These are phyloP conservation scores for Phytophthora tentaculata DNA, from an alignment of 352 stramenopile species.

Conservation along the genomic window DNA sequence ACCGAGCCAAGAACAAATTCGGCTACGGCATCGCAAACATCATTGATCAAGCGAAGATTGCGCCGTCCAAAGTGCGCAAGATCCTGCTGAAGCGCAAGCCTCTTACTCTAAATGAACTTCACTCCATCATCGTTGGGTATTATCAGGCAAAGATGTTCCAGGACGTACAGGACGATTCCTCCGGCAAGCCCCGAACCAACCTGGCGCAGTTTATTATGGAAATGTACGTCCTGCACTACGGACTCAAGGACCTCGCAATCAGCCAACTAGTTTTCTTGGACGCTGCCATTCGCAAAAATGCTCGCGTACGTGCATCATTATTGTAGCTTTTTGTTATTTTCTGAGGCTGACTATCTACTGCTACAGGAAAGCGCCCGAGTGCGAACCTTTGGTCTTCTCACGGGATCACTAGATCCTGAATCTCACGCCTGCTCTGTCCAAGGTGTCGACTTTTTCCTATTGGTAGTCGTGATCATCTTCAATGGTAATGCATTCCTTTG, in stretches of 20 bases:
- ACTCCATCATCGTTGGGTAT: slow-evolving; percentile 76
- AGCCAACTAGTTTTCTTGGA: slow-evolving; percentile 84
- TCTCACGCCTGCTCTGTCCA: slow-evolving; percentile 78
- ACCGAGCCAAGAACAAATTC: slow-evolving; percentile 65
- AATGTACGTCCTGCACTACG: slow-evolving; percentile 85
- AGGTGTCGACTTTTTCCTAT: slow-evolving; percentile 78
- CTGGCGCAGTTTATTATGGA: slow-evolving; percentile 85
- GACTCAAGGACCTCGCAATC: slow-evolving; percentile 79
- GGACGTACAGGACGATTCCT: slow-evolving; percentile 73
- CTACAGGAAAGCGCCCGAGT: slow-evolving; percentile 69
- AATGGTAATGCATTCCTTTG: slow-evolving; percentile 52
- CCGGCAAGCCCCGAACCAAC: slow-evolving; percentile 57
- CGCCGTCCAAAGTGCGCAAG: slow-evolving; percentile 73
- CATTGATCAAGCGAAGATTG: slow-evolving; percentile 78
- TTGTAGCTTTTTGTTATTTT: background rate
- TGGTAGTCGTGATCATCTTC: slow-evolving; percentile 80
- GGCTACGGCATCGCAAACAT: slow-evolving; percentile 78
- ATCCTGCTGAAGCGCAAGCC: slow-evolving; percentile 79
- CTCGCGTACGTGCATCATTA: slow-evolving; percentile 34
- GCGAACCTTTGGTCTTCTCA: slow-evolving; percentile 71
- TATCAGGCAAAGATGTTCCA: slow-evolving; percentile 88
- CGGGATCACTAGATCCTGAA: slow-evolving; percentile 74
- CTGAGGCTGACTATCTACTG: slow-evolving; percentile 7
- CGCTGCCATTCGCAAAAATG: slow-evolving; percentile 71
- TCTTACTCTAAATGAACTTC: slow-evolving; percentile 72